Evolutionary conservation across 345 rosid genomes (phyloP).

Genomic region (Gossypium ekmanianum): DNA sequence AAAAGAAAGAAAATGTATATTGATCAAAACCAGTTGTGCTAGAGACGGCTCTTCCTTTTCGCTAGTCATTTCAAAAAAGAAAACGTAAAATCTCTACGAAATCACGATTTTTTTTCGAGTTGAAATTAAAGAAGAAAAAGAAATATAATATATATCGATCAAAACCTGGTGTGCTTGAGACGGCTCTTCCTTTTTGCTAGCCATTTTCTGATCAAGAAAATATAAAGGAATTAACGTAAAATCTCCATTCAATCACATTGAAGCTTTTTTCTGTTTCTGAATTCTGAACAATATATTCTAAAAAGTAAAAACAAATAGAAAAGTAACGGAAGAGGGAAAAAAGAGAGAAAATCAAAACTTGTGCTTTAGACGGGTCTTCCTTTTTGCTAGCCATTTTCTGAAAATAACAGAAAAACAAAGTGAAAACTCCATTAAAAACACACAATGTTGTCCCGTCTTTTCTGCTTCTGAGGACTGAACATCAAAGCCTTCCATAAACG

Average conservation of each 20-base stretch:
- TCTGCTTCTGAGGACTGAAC: not conserved
- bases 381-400: not conserved
- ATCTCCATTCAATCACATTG: not conserved
- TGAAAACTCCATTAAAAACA: not conserved
- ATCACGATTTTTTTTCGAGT: not conserved
- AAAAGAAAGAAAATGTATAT: not conserved
- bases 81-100: not conserved
- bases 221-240: not conserved
- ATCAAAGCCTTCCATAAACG: not conserved
- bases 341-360: not conserved
- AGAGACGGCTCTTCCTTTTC: conserved; percentile 37
- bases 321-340: not conserved
- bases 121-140: not conserved
- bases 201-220: conserved; percentile 22
- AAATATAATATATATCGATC: not conserved
- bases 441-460: not conserved
- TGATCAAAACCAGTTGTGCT: conserved; percentile 6
- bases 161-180: conserved; percentile 8
- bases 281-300: not conserved
- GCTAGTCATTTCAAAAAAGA: conserved; percentile 28
- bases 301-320: not conserved
- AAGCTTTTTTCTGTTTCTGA: not conserved
- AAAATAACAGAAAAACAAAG: not conserved
- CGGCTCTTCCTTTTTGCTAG: conserved; percentile 44
- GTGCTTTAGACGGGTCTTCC: not conserved